Evolutionary conservation across 2,329 filamentous ascomycete genomes (phyloP), one percentile per base, ranked within the genome.

Genomic region (Trichophyton verrucosum): DNA sequence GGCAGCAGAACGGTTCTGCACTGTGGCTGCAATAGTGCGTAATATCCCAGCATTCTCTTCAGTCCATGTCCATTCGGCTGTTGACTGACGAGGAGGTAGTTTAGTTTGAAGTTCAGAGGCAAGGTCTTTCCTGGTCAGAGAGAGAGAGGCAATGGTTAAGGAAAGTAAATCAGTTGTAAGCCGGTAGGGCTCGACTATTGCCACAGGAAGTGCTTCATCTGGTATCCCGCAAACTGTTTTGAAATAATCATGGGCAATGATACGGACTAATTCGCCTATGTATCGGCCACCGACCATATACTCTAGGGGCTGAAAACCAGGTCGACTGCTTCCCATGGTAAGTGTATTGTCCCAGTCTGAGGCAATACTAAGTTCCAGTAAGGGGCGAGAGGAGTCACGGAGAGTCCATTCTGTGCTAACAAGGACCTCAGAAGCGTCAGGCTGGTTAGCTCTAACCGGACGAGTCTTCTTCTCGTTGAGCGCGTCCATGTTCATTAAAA

Each of bases 391-490:
- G 1, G 87, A 83, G 1, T 86, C 87, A 42, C 84, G 84, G 64
- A 91, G 89, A 46, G 85, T 87, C 86, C 87, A 90, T 73, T 91
- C 88, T 0, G 88, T 91, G 65, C 89, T 90, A 62, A 91, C 83
- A 2, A 87, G 81, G 4, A 89, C 82, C 62, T 81, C 84, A 6
- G 80, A 73, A 11, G 85, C 77, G 8, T 77, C 73, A 1, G 75
- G 70, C 57, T 71, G 68, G 36, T 73, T 70, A 20, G 74, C 78
- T 3, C 76, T 75, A 24, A 81, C 71, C 3, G 76, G 58, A 66
- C 68, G 4, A 76, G 81, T 64, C 69, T 91, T 91, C 53, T 76
- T 78, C 1, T 78, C 73, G 64, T 86, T 81, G 8, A 91, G 75
- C 57, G 78, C 79, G 56, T 75, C 78, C 57, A 86, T 73, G 66